Evolutionary conservation across 2,329 filamentous ascomycete genomes (phyloP).

Genomic region (Biscogniauxia marginata): DNA sequence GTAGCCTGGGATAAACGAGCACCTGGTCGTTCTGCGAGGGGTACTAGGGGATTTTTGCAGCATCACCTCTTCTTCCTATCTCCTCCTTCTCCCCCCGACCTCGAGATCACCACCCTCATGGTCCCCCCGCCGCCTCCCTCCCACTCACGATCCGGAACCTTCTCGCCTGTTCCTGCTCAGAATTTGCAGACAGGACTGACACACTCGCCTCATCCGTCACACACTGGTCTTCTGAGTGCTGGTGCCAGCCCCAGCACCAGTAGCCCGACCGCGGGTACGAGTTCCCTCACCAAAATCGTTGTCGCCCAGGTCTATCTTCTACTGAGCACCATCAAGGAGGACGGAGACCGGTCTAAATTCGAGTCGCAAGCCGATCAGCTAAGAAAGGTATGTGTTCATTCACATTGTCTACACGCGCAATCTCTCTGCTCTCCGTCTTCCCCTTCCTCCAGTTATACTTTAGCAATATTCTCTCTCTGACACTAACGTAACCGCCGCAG

Average conservation of each 20-base stretch:
- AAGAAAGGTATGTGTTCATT: conserved; percentile 66
- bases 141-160: conserved; percentile 59
- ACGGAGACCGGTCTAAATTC: conserved; percentile 88
- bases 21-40: conserved; percentile 26
- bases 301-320: conserved; percentile 94
- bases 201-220: conserved; percentile 57
- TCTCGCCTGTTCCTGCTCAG: conserved; percentile 60
- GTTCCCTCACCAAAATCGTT: conserved; percentile 84
- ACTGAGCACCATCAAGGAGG: conserved; percentile 91
- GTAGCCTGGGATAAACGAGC: conserved; percentile 1
- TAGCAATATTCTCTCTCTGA: conserved; percentile 13
- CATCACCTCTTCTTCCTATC: conserved; percentile 13
- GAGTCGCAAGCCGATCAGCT: conserved; percentile 89
- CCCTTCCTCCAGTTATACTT: neutral
- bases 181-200: conserved; percentile 55
- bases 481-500: conserved; percentile 51
- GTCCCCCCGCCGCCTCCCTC: conserved; percentile 33
- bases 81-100: conserved; percentile 19
- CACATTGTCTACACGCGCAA: neutral
- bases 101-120: conserved; percentile 33
- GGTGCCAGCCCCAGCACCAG: conserved; percentile 60
- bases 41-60: conserved; percentile 27
- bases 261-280: conserved; percentile 58
- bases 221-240: conserved; percentile 56
- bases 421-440: neutral